Evolutionary conservation across 2,329 filamentous ascomycete species (phyloP).

Genomic region (Ceratocystis ficicola): DNA sequence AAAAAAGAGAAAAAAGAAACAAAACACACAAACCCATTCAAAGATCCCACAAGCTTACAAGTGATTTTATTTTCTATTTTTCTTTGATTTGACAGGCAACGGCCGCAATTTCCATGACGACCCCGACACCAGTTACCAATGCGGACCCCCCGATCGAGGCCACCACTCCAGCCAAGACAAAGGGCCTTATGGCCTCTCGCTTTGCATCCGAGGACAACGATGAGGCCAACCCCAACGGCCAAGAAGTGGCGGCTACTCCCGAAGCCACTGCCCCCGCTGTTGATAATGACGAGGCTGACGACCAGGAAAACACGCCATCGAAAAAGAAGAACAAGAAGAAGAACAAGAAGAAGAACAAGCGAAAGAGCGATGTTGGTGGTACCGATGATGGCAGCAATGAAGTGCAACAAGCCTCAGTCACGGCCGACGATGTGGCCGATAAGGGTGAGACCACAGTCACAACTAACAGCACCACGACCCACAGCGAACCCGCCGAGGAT

Average conservation of each 20-base stretch:
- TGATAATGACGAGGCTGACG: conserved; percentile 3
- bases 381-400: conserved; percentile 24
- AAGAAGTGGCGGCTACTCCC: conserved; percentile 20
- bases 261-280: background rate
- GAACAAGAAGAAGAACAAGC: conserved; percentile 20
- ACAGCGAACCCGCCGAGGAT: conserved; percentile 44
- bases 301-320: conserved; percentile 6
- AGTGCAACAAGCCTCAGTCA: conserved; percentile 24
- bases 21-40: background rate
- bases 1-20: conserved; percentile 11
- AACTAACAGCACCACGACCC: background rate
- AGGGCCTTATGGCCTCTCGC: conserved; percentile 44
- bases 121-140: background rate
- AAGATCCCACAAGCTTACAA: conserved; percentile 19
- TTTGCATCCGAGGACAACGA: conserved; percentile 27
- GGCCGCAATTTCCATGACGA: conserved; percentile 19
- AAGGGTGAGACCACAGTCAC: conserved; percentile 25
- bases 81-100: conserved; percentile 21
- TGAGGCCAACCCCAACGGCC: conserved; percentile 29
- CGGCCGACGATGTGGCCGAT: conserved; percentile 18
- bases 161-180: conserved; percentile 30
- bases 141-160: conserved; percentile 7
- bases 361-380: conserved; percentile 23
- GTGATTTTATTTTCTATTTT: conserved; percentile 15
- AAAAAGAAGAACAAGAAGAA: conserved; percentile 21